A percentile compares a stretch with the other conserved stretches of the same genome.
Evolutionary conservation across 805 yeast species (phyloP).

Genomic region (Jamesozyma hellenica): DNA sequence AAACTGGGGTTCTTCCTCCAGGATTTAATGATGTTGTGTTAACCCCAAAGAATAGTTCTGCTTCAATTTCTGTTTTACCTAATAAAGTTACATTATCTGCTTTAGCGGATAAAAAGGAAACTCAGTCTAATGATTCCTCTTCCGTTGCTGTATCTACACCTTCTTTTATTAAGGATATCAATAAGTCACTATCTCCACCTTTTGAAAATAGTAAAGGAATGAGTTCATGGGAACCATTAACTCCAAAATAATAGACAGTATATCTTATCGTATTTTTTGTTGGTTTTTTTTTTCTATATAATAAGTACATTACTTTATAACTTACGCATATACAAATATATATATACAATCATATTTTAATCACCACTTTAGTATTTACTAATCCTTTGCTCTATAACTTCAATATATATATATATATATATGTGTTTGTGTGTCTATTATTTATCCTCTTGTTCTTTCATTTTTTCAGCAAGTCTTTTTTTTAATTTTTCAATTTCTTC

Average conservation of each 20-base stretch:
- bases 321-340: no score
- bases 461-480: conserved; percentile 28
- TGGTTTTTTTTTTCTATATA: background rate
- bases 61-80: conserved; percentile 3
- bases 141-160: no score
- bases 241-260: conserved; percentile 14
- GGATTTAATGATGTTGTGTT: conserved; percentile 29
- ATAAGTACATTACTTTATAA: background rate
- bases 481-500: conserved; percentile 36
- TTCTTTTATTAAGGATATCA: no score
- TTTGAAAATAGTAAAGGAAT: conserved; percentile 2
- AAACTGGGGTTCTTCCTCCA: conserved; percentile 28
- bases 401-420: no score
- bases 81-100: background rate
- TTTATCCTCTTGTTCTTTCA: conserved; percentile 6
- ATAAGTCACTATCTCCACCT: background rate
- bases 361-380: no score
- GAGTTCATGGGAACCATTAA: conserved; percentile 14
- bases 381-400: no score
- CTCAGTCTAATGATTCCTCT: no score
- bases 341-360: no score
- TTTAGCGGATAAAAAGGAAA: no score
- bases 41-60: conserved; percentile 25
- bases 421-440: no score
- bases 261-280: no score